Base-by-base conservation (phyloP, 1,139 yeast genomes). In the Pichia sp. region DNA sequence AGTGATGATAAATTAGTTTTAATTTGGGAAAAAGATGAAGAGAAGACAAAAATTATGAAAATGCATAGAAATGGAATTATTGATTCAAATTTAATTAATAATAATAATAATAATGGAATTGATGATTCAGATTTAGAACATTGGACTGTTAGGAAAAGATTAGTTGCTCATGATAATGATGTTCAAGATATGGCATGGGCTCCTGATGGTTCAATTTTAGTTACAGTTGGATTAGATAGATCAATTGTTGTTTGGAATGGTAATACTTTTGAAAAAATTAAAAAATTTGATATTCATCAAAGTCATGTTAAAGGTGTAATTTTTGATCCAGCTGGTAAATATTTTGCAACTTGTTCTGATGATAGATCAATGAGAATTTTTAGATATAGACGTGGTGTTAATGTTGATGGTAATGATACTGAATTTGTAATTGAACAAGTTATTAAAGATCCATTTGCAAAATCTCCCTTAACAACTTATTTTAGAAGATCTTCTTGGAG, bases 101-200 rank as follows among this genome's bases (percentile, higher is more conserved):
- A 38, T 23, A 27, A 30, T 24, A 27, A 30, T 24, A 27, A 37
- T 25, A 69, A 95, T 28, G 86, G 43, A 10, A 42, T 56, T 5
- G 59, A 58, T 32, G 52, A 47, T 46, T 71, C 73, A 6, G 96
- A 87, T 55, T 61, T 80, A 40, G 97, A 90, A 61, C 94, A 84
- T 56, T 92, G 97, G 97, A 83, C 92, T 0, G 97, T 90, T 2
- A 69, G 96, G 27, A 86, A 86, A 59, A 74, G 97, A 56, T 72
- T 89, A 28, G 96, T 87, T 24, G 98, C 97, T 1, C 98, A 92
- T 64, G 97, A 92, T 52, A 92, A 90, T 59, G 98, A 92, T 66
- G 87, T 92, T 41, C 98, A 92, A 61, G 98, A 92, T 63, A 81
- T 92, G 52, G 95, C 96, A 36, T 92, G 98, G 98, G 86, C 96